phyloP scores from a whole-genome alignment of 2,329 filamentous ascomycete species.

The Furcasterigmium sp. region DNA sequence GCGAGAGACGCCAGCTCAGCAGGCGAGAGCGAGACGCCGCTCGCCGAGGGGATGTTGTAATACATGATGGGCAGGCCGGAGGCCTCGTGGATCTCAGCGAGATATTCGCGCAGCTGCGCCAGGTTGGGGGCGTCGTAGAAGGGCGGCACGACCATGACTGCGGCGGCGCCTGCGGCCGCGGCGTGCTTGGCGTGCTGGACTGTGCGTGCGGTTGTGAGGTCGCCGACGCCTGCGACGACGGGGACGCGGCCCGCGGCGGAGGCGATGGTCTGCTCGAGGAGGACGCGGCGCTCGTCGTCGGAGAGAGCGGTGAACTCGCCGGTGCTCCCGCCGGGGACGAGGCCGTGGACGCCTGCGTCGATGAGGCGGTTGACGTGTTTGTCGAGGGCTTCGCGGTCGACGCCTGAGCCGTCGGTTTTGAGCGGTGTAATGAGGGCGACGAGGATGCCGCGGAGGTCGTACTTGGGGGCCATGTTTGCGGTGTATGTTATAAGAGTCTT shows the following conservation, averaged over 20 bases:
- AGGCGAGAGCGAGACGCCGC: constrained; percentile 33
- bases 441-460: constrained; percentile 33
- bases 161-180: constrained; percentile 29
- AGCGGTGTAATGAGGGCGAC: constrained; percentile 44
- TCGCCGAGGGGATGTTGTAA: constrained; percentile 46
- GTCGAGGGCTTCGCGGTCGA: constrained; percentile 32
- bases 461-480: constrained; percentile 2
- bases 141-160: constrained; percentile 43
- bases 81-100: constrained; percentile 32
- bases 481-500: too few relatives aligned
- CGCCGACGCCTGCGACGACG: constrained; percentile 38
- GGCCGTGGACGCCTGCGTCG: constrained; percentile 38
- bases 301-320: constrained; percentile 43
- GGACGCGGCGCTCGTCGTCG: constrained; percentile 36
- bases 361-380: constrained; percentile 40
- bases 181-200: constrained; percentile 35
- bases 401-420: constrained; percentile 31
- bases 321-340: constrained; percentile 44
- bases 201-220: constrained; percentile 31
- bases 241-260: constrained; percentile 32
- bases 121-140: constrained; percentile 40
- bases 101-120: constrained; percentile 29
- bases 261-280: constrained; percentile 30
- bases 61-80: constrained; percentile 39
- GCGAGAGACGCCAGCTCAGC: constrained; percentile 35